A percentile compares a stretch with the other conserved stretches of the same genome.
Conservation (phyloP, 2,329 filamentous ascomycete species). For the Botrytis paeoniae region DNA sequence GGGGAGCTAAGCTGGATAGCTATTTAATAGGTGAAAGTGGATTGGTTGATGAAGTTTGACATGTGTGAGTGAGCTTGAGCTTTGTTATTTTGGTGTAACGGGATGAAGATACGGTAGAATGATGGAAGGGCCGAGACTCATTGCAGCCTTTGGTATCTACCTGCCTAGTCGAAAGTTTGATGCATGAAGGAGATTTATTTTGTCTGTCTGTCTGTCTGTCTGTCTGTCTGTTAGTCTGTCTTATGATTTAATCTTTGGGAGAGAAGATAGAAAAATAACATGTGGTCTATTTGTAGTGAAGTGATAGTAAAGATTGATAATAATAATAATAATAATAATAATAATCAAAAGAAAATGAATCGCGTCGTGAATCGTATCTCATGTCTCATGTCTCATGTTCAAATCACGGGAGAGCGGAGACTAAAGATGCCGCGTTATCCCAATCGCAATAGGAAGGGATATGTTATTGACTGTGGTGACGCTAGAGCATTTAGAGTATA, state of each 20-base stretch:
- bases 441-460: neutral
- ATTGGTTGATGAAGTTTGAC: neutral
- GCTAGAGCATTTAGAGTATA: neutral
- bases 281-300: neutral
- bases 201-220: neutral
- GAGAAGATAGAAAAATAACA: neutral
- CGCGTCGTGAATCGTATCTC: neutral
- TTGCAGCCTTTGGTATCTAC: neutral
- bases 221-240: neutral
- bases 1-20: neutral
- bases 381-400: neutral
- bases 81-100: neutral
- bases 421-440: neutral
- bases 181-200: neutral
- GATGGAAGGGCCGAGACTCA: slow-evolving; percentile 12
- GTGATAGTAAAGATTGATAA: neutral
- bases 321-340: too few species aligned
- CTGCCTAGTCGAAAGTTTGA: neutral
- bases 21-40: neutral
- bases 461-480: neutral
- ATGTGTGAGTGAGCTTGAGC: neutral
- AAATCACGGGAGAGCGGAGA: neutral
- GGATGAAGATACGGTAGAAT: neutral
- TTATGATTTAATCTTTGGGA: neutral
- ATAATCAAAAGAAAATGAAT: neutral